phyloP scores from a whole-genome alignment of 176 grass and related monocot genomes.

The Hordeum marinum region DNA sequence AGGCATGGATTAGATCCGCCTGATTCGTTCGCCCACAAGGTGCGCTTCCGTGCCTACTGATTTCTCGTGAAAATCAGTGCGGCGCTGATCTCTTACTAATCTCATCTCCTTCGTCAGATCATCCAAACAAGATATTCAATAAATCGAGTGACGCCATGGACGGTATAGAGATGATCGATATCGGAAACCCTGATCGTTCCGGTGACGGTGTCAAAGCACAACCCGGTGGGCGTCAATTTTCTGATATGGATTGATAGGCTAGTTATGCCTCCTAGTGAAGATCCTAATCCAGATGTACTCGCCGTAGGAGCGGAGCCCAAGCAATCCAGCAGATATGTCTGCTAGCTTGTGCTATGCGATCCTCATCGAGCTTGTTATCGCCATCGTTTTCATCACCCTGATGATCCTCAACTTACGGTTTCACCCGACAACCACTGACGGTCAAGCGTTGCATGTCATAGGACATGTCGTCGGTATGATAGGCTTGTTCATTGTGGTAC shows the following conservation, averaged over 20 bases:
- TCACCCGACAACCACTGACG: neutral
- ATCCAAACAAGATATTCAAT: neutral
- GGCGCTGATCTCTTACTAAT: neutral
- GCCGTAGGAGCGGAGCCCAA: neutral
- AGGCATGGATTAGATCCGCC: too few relatives aligned
- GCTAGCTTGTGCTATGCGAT: neutral
- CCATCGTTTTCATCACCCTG: too few relatives aligned
- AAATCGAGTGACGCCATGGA: neutral
- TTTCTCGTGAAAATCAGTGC: too few relatives aligned
- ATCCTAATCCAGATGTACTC: neutral
- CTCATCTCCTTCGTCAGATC: neutral
- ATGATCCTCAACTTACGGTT: neutral
- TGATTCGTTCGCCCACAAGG: too few relatives aligned
- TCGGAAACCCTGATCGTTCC: neutral
- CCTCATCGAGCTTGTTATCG: neutral
- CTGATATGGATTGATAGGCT: neutral
- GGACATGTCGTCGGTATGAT: neutral
- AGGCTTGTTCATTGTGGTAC: neutral
- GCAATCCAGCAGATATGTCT: neutral
- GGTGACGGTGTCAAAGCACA: neutral
- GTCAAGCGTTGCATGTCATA: neutral
- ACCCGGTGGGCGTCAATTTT: neutral
- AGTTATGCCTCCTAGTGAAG: neutral
- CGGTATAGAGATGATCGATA: neutral
- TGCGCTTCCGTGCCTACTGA: too few relatives aligned